Evolutionary conservation across 306 rosid species (phyloP).

Genomic region (Acacia acuminata): DNA sequence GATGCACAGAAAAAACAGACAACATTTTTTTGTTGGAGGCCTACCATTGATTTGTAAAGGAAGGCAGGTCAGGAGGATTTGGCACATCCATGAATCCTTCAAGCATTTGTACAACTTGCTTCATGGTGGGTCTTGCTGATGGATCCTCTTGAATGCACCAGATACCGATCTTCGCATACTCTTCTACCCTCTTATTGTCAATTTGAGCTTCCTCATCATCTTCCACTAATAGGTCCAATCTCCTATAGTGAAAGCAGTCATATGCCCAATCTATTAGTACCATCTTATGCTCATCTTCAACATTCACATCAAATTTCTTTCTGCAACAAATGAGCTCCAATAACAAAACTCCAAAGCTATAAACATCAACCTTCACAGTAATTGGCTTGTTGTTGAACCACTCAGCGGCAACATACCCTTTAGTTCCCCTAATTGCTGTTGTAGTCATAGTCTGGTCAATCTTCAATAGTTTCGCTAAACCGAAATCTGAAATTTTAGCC

Average conservation of each 20-base stretch:
- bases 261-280: slow-evolving; percentile 20
- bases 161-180: neutral
- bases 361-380: slow-evolving; percentile 24
- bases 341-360: slow-evolving; percentile 28
- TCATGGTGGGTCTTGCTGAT: slow-evolving; percentile 19
- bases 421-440: slow-evolving; percentile 29
- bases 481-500: slow-evolving; percentile 26
- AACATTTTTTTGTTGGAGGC: neutral
- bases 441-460: slow-evolving; percentile 2
- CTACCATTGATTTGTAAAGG: neutral
- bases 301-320: slow-evolving; percentile 1
- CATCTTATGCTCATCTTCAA: slow-evolving; percentile 1
- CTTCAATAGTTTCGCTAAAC: slow-evolving; percentile 29
- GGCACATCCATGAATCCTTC: slow-evolving; percentile 29
- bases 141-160: slow-evolving; percentile 28
- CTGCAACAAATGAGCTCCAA: slow-evolving; percentile 26
- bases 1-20: neutral
- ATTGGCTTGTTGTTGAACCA: slow-evolving; percentile 25
- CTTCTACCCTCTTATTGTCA: slow-evolving; percentile 17
- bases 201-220: slow-evolving; percentile 19
- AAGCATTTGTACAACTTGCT: slow-evolving; percentile 12
- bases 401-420: slow-evolving; percentile 34
- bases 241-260: slow-evolving; percentile 18
- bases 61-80: slow-evolving; percentile 6
- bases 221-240: slow-evolving; percentile 1